Evolutionary conservation across 345 rosid species (phyloP).

Genomic region (Noccaea caerulescens): DNA sequence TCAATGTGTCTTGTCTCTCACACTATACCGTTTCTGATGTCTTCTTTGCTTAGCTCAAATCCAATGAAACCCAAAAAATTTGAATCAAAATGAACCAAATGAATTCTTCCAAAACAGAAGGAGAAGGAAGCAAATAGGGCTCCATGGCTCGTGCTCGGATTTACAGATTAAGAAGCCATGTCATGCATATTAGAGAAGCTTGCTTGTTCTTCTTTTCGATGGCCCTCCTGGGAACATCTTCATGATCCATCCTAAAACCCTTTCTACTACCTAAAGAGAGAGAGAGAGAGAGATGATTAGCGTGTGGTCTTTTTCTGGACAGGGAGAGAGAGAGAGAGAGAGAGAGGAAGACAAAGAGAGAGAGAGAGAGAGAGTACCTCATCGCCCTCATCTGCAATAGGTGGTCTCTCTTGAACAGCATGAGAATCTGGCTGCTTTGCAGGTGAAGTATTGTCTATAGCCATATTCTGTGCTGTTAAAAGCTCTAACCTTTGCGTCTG

Average conservation of each 20-base stretch:
- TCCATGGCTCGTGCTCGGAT: slow-evolving; percentile 34
- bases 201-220: slow-evolving; percentile 80
- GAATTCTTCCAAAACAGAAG: slow-evolving; percentile 27
- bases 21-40: slow-evolving; percentile 32
- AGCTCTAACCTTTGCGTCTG: slow-evolving; percentile 97
- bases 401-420: slow-evolving; percentile 53
- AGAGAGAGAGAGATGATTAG: neutral
- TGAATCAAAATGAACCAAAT: slow-evolving; percentile 28
- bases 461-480: slow-evolving; percentile 83
- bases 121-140: slow-evolving; percentile 5
- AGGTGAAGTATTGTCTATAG: slow-evolving; percentile 49
- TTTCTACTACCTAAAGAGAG: slow-evolving; percentile 80
- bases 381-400: slow-evolving; percentile 97
- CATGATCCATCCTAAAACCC: slow-evolving; percentile 99
- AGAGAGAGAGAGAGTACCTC: slow-evolving; percentile 62
- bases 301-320: neutral
- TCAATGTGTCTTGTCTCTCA: slow-evolving; percentile 16
- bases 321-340: neutral
- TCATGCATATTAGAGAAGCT: slow-evolving; percentile 59
- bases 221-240: slow-evolving; percentile 97
- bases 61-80: slow-evolving; percentile 37
- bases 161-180: slow-evolving; percentile 14
- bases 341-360: slow-evolving; percentile 11
- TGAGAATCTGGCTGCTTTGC: slow-evolving; percentile 60
- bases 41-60: slow-evolving; percentile 28